These are phyloP conservation scores for Barbarea vulgaris DNA, from an alignment of 345 rosid genomes.

Conservation along the genomic window DNA sequence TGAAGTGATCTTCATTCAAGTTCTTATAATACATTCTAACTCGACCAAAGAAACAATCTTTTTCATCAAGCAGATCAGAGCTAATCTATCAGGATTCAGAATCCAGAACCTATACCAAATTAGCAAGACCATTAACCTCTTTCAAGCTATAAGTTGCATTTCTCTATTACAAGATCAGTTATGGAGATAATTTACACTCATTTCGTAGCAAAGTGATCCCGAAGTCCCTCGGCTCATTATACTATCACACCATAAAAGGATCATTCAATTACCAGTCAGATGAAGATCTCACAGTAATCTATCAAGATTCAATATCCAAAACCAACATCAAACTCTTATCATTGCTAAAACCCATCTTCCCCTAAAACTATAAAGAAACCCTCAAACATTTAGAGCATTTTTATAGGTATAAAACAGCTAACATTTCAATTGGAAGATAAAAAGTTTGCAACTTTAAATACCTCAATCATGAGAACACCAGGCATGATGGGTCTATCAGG, in stretches of 20 bases:
- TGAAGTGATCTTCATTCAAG: neutral
- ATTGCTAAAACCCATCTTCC: constrained; percentile 71
- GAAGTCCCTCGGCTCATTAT: neutral
- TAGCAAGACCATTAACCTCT: neutral
- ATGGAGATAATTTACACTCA: neutral
- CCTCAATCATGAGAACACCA: constrained; percentile 98
- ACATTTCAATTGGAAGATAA: constrained; percentile 39
- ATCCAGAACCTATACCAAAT: neutral
- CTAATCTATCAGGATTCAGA: neutral
- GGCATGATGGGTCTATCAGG: constrained; percentile 98
- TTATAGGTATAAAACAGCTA: neutral
- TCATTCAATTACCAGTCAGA: neutral
- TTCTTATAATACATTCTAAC: neutral
- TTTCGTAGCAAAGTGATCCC: neutral
- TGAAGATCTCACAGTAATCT: neutral
- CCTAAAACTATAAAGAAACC: constrained; percentile 59
- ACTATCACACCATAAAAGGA: neutral
- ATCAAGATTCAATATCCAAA: neutral
- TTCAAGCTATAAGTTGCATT: neutral
- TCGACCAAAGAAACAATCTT: neutral
- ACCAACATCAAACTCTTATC: constrained; percentile 43
- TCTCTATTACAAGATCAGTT: neutral
- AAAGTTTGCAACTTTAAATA: constrained; percentile 29
- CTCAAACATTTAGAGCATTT: constrained; percentile 1
- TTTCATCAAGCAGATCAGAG: neutral